Evolutionary conservation across 768 basidiomycete species (phyloP).

Genomic region (Epithele typhae): DNA sequence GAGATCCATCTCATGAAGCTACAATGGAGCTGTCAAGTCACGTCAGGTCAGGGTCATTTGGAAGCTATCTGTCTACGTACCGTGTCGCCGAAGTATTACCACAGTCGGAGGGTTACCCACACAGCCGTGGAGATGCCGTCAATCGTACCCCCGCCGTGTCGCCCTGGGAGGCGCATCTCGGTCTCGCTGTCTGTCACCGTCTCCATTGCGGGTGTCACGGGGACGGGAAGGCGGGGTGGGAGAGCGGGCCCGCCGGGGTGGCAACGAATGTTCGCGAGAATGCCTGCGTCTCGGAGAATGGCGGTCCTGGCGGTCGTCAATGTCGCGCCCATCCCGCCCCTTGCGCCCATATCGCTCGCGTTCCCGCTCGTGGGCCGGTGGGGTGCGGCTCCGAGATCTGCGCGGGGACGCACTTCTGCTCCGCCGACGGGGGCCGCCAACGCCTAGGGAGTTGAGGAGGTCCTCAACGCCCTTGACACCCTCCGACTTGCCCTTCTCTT

Average conservation of each 20-base stretch:
- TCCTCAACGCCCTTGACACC: conserved; percentile 64
- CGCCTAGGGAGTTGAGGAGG: conserved; percentile 48
- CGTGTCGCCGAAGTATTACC: too few species aligned
- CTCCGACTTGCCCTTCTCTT: conserved; percentile 49
- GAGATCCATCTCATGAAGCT: too few species aligned
- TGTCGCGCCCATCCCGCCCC: conserved; percentile 2
- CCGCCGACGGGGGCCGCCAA: conserved; percentile 1
- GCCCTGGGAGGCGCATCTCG: conserved; percentile 6
- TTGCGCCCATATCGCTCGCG: not conserved
- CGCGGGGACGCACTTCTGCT: conserved; percentile 9
- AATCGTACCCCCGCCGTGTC: conserved; percentile 10
- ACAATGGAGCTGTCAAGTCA: too few species aligned
- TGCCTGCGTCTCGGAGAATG: conserved; percentile 7
- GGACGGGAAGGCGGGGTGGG: conserved; percentile 1
- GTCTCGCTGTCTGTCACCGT: conserved; percentile 3
- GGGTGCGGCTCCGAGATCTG: conserved; percentile 15
- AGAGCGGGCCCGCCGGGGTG: not conserved
- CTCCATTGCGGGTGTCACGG: not conserved
- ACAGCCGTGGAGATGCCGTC: too few species aligned
- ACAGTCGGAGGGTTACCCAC: too few species aligned
- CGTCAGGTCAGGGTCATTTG: too few species aligned
- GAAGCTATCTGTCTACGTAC: too few species aligned
- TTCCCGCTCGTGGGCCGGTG: not conserved
- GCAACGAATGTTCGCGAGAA: conserved; percentile 9
- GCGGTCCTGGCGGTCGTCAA: conserved; percentile 5